Conservation (phyloP, 768 basidiomycete genomes). For the Polyporus arcularius region DNA sequence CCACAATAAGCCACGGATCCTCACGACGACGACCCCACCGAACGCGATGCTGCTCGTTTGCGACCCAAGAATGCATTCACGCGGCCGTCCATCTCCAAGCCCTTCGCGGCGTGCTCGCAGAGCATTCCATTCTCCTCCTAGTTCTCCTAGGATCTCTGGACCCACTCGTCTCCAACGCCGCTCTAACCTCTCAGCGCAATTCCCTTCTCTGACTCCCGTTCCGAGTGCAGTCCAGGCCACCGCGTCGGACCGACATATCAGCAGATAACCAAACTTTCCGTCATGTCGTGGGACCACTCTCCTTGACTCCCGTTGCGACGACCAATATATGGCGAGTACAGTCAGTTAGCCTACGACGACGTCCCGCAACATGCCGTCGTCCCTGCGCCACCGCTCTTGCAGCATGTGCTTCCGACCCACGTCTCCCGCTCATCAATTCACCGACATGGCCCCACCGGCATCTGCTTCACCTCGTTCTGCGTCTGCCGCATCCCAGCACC, state of each 20-base stretch:
- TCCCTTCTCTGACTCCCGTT: neutral
- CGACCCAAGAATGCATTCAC: neutral
- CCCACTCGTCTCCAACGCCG: conserved; percentile 3
- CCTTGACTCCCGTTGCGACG: neutral
- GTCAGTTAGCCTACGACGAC: neutral
- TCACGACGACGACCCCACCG: neutral
- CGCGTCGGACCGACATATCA: neutral
- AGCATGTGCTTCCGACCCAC: conserved; percentile 8
- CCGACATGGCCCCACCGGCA: conserved; percentile 12
- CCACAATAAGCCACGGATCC: neutral
- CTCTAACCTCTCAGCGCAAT: conserved; percentile 2
- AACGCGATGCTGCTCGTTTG: neutral
- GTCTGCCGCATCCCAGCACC: conserved; percentile 2
- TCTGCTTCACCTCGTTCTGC: neutral
- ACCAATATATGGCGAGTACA: neutral
- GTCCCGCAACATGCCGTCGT: conserved; percentile 10
- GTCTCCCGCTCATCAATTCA: conserved; percentile 11
- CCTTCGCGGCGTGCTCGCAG: conserved; percentile 22
- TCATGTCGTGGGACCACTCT: conserved; percentile 9
- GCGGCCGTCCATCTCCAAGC: conserved; percentile 9
- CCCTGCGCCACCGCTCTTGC: conserved; percentile 9
- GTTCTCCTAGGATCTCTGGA: conserved; percentile 11
- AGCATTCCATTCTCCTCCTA: conserved; percentile 24
- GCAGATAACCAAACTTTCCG: conserved; percentile 11
- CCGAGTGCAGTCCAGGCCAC: neutral